Evolutionary conservation across 805 yeast species (phyloP), one percentile per base, ranked within the genome.

Genomic region (Candida morakotiae): DNA sequence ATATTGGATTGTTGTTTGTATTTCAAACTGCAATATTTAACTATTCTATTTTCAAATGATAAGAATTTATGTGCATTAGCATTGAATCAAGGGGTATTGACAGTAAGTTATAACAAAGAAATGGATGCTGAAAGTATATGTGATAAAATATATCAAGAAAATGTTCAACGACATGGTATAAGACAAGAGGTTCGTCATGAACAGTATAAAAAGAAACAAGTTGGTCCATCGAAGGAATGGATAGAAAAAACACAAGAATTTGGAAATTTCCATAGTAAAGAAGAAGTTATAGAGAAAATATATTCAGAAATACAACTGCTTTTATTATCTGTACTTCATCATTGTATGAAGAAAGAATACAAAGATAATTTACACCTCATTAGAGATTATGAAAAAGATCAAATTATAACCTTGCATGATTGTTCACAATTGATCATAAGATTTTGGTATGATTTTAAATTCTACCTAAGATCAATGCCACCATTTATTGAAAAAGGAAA

Each of bases 1-100:
- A 88, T 89, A 43, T 59, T 88, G 28, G 96, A 89, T 55, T 87
- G 96, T 54, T 83, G 94, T 48, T 50, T 83, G 18, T 87, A 73
- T 52, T 79, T 81, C 40, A 68, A 73, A 42, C 57, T 62, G 2
- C 47, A 57, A 4, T 48, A 56, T 9, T 47, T 67, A 16, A 83
- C 82, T 6, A 71, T 88, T 2, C 55, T 86, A 18, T 50, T 88
- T 41, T 82, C 96, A 0, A 85, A 89, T 53, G 97, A 89, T 55
- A 83, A 79, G 47, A 89, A 88, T 53, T 65, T 89, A 7, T 87
- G 96, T 55, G 56, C 76, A 44, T 84, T 83, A 55, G 94, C 96
- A 0, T 58, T 87, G 31, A 58, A 81, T 2, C 80, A 86, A 49
- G 79, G 68, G 2, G 53, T 84, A 0, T 57, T 79, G 30, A 87